A percentile compares a stretch with the other conserved stretches of the same genome.
Conservation (phyloP, 331 rosid species). For the Dryas integrifolia region DNA sequence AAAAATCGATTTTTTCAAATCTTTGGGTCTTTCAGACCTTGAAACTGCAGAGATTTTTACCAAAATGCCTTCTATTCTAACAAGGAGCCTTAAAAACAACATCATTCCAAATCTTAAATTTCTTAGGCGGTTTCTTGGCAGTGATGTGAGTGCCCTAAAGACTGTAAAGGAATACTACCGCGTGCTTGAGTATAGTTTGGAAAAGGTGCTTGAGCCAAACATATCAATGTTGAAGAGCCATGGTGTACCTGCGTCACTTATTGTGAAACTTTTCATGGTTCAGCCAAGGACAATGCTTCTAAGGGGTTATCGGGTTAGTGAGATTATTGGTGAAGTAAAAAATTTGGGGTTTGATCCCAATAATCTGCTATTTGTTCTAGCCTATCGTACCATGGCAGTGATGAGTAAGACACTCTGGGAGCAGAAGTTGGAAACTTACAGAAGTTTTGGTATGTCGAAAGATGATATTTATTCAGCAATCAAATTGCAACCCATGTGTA, state of each 20-base stretch:
- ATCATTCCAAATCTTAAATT: slow-evolving; percentile 15
- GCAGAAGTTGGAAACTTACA: slow-evolving; percentile 24
- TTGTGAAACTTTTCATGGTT: slow-evolving; percentile 1
- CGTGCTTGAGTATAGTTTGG: neutral
- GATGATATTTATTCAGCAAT: slow-evolving; percentile 28
- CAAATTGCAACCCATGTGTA: slow-evolving; percentile 24
- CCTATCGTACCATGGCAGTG: slow-evolving; percentile 13
- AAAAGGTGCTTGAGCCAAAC: slow-evolving; percentile 16
- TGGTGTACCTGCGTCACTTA: slow-evolving; percentile 24
- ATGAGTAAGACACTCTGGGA: slow-evolving; percentile 20
- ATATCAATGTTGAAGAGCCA: slow-evolving; percentile 15
- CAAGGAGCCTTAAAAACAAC: slow-evolving; percentile 18
- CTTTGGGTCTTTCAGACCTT: slow-evolving; percentile 24
- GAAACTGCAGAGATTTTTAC: slow-evolving; percentile 5
- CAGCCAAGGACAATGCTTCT: slow-evolving; percentile 13
- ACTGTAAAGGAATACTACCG: neutral
- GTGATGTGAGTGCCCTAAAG: neutral
- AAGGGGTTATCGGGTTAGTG: neutral
- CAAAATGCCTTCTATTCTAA: slow-evolving; percentile 18
- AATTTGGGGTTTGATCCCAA: slow-evolving; percentile 26
- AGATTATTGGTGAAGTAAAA: slow-evolving; percentile 24
- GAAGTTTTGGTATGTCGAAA: slow-evolving; percentile 27
- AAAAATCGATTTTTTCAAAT: slow-evolving; percentile 30
- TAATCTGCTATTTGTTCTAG: slow-evolving; percentile 19
- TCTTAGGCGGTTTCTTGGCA: slow-evolving; percentile 26